Conservation (phyloP, 2,329 filamentous ascomycete species). For the Massarina eburnea region DNA sequence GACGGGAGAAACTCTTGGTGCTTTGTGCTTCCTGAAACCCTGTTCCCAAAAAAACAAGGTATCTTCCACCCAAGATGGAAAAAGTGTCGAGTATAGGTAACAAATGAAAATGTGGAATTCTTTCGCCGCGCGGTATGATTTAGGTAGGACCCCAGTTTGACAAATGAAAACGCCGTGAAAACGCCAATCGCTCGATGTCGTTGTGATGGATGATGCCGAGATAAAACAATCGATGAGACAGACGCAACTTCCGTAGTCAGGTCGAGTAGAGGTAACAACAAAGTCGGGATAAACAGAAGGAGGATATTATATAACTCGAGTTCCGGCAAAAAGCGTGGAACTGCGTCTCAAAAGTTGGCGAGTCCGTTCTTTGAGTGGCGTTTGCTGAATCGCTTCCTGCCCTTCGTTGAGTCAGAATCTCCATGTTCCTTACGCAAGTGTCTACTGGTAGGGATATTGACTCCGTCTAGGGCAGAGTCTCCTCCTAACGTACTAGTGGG, state of each 20-base stretch:
- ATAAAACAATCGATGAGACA: not conserved
- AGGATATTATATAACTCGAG: constrained; percentile 4
- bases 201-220: constrained; percentile 14
- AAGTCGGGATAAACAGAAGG: constrained; percentile 2
- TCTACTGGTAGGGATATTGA: constrained; percentile 56
- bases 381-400: constrained; percentile 77
- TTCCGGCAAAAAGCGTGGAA: constrained; percentile 1
- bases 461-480: constrained; percentile 44
- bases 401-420: constrained; percentile 59
- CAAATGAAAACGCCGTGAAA: constrained; percentile 13
- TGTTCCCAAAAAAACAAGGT: constrained; percentile 4
- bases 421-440: constrained; percentile 51
- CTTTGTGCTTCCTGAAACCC: no score
- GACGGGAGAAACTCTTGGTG: constrained; percentile 1
- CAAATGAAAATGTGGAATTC: constrained; percentile 3
- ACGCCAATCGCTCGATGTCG: constrained; percentile 27
- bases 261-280: constrained; percentile 11
- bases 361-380: constrained; percentile 93
- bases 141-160: not conserved
- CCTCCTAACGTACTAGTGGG: constrained; percentile 72
- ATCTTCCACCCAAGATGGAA: constrained; percentile 6
- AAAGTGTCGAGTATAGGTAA: not conserved
- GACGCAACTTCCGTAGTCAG: not conserved
- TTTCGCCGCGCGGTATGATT: not conserved
- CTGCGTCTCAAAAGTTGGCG: constrained; percentile 69